Conservation (phyloP, 2,329 filamentous ascomycete genomes). For the Sodiomyces alkalinus region DNA sequence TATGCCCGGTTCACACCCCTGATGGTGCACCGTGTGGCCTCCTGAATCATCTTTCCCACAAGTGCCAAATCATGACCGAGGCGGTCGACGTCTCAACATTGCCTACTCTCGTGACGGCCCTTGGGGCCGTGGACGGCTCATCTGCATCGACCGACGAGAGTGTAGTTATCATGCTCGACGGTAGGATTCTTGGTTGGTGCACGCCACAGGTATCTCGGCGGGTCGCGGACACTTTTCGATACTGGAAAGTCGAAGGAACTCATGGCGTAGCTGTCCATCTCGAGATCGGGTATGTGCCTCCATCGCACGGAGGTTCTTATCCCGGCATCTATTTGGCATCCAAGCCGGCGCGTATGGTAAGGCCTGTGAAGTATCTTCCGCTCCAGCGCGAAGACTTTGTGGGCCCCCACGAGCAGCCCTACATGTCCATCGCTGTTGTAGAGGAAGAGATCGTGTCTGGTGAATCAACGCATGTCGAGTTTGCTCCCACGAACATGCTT, state of each 20-base stretch:
- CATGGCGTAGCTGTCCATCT: conserved; percentile 69
- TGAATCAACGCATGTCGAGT: conserved; percentile 84
- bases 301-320: conserved; percentile 83
- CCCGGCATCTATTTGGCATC: conserved; percentile 92
- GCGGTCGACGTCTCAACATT: conserved; percentile 60
- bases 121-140: conserved; percentile 64
- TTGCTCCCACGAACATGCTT: conserved; percentile 87
- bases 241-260: conserved; percentile 87
- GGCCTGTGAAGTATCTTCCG: conserved; percentile 84
- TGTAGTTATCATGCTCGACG: conserved; percentile 81
- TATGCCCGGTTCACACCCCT: conserved; percentile 94
- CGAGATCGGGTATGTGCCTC: conserved; percentile 83
- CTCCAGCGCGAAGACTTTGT: conserved; percentile 77
- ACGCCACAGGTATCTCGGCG: conserved; percentile 66
- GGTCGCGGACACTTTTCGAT: conserved; percentile 74
- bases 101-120: conserved; percentile 56
- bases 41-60: conserved; percentile 88
- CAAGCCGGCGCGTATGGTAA: conserved; percentile 69
- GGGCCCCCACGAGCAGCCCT: conserved; percentile 89
- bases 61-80: conserved; percentile 76
- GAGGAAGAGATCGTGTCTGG: conserved; percentile 77
- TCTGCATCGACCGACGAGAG: conserved; percentile 70
- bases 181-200: conserved; percentile 80
- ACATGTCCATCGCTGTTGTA: conserved; percentile 94
- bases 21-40: conserved; percentile 92